Evolutionary conservation across 2,329 filamentous ascomycete species (phyloP).

Genomic region (Arthroderma sp.): DNA sequence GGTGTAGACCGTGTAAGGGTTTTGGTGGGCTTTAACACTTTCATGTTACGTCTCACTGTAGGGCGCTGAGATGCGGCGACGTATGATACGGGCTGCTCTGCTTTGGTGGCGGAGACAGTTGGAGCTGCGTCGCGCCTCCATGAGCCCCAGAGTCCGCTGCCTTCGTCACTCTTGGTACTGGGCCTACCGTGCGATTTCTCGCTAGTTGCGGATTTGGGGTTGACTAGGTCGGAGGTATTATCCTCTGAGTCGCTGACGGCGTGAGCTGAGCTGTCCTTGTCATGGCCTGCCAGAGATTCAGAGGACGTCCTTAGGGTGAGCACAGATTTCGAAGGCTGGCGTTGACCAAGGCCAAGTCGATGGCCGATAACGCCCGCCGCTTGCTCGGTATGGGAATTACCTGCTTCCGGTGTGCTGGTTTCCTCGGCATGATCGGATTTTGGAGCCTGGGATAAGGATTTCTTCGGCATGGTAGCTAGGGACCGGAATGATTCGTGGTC

Average conservation of each 20-base stretch:
- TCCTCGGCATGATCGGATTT: constrained; percentile 5
- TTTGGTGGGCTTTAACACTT: constrained; percentile 72
- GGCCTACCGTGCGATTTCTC: constrained; percentile 18
- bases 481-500: constrained; percentile 70
- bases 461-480: constrained; percentile 47
- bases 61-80: constrained; percentile 57
- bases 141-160: constrained; percentile 55
- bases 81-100: constrained; percentile 20
- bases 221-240: constrained; percentile 10
- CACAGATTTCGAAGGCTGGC: constrained; percentile 18
- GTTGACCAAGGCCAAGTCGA: constrained; percentile 18
- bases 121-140: constrained; percentile 46
- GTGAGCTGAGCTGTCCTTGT: constrained; percentile 15
- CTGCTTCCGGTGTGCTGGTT: neutral
- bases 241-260: constrained; percentile 14
- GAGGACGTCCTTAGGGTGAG: constrained; percentile 19
- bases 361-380: constrained; percentile 25
- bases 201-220: constrained; percentile 20
- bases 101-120: constrained; percentile 14
- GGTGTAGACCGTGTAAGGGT: constrained; percentile 27
- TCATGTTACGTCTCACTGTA: constrained; percentile 59
- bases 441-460: constrained; percentile 11
- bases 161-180: constrained; percentile 22
- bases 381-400: neutral
- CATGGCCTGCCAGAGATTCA: constrained; percentile 18